Evolutionary conservation across 1,284 basidiomycete species (phyloP), one percentile per base, ranked within the genome.

Genomic region (Vanrija sp.): DNA sequence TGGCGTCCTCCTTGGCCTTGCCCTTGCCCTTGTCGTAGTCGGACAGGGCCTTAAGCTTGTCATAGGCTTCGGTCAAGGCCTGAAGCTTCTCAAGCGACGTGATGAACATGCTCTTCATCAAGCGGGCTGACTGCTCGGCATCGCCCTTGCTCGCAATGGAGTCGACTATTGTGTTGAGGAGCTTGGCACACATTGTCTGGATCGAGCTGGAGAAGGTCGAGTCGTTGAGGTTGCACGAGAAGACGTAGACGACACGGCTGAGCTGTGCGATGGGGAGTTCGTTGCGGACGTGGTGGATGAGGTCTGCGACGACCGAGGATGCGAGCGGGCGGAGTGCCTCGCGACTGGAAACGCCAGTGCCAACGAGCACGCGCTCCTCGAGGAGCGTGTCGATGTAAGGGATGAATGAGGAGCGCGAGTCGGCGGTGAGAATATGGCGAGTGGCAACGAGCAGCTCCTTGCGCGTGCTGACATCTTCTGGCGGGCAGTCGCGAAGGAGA

Each of bases 371-470:
- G 46, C 85, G 84, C 68, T 98, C 93, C 64, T 97, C 88, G 34
- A 97, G 83, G 14, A 99, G 81, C 58, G 91, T 91, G 74, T 96
- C 91, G 54, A 98, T 84, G 65, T 91, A 86, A 1, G 86, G 83
- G 28, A 96, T 80, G 62, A 98, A 86, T 16, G 87, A 87, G 39
- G 86, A 83, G 47, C 92, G 83, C 67, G 92, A 86, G 28, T 88
- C 85, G 26, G 88, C 89, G 9, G 84, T 85, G 59, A 95, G 83
- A 38, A 98, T 84, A 76, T 98, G 95, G 19, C 96, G 85, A 46
- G 95, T 88, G 3, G 95, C 92, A 12, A 95, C 87, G 74, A 97
- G 85, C 42, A 98, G 80, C 74, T 99, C 96, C 88, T 89, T 90
- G 72, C 91, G 82, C 14, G 88, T 84, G 16, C 84, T 80, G n/a